phyloP scores from a whole-genome alignment of 2,329 filamentous ascomycete species.

The Aciculosporium take region DNA sequence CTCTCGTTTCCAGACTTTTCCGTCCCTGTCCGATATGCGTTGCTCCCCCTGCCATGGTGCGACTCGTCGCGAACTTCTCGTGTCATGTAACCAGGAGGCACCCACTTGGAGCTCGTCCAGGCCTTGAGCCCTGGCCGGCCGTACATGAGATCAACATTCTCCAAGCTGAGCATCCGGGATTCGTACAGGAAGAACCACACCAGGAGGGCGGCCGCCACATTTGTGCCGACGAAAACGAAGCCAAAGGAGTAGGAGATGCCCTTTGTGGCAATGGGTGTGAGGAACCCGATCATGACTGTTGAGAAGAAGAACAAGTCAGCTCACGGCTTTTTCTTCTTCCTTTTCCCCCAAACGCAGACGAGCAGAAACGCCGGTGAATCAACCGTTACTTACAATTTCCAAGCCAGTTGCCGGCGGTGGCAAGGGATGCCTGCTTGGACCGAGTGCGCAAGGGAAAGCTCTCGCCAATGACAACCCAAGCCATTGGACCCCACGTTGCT shows the following conservation, averaged over 20 bases:
- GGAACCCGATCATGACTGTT: conserved; percentile 49
- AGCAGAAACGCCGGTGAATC: neutral
- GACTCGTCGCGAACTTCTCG: conserved; percentile 21
- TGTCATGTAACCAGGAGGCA: conserved; percentile 29
- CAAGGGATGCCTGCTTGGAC: conserved; percentile 39
- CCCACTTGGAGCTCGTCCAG: conserved; percentile 44
- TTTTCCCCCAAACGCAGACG: no score
- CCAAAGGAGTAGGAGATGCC: conserved; percentile 50
- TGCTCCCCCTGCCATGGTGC: conserved; percentile 12
- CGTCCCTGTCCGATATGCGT: neutral
- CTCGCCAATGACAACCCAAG: conserved; percentile 55
- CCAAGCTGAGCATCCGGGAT: conserved; percentile 48
- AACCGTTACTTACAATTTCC: conserved; percentile 35
- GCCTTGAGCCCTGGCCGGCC: conserved; percentile 42
- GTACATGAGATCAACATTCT: conserved; percentile 61
- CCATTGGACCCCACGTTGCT: conserved; percentile 53
- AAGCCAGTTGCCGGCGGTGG: conserved; percentile 41
- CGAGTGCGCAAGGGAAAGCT: conserved; percentile 46
- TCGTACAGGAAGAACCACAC: conserved; percentile 61
- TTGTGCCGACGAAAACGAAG: conserved; percentile 51
- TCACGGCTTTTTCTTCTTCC: neutral
- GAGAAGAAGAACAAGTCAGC: neutral
- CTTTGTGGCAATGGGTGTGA: conserved; percentile 50
- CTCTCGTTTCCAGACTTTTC: conserved; percentile 7
- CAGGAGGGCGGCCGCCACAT: conserved; percentile 40